Percentiles rank a stretch among this genome's conserved stretches.
These are phyloP conservation scores for Solanum clarkiae DNA, from an alignment of 257 asterid species.

Conservation along the genomic window DNA sequence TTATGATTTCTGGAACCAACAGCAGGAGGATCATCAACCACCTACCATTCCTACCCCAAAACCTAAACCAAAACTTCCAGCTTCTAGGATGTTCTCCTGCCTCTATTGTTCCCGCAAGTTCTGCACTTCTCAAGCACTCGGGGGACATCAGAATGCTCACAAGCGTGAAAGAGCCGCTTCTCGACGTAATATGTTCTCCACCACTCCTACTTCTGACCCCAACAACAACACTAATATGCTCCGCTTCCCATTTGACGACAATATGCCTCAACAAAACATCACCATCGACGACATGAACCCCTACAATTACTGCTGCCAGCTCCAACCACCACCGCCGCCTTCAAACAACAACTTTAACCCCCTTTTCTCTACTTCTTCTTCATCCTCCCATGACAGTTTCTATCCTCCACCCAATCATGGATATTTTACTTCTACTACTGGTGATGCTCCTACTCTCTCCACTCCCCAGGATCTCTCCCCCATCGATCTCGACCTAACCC, in stretches of 20 bases:
- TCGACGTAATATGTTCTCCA: slow-evolving; percentile 5
- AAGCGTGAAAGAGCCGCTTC: slow-evolving; percentile 87
- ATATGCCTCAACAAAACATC: neutral
- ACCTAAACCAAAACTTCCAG: neutral
- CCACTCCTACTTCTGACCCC: neutral
- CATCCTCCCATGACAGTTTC: neutral
- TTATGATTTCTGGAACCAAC: neutral
- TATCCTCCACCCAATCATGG: neutral
- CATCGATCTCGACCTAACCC: neutral
- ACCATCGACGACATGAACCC: neutral
- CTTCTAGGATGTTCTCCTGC: slow-evolving; percentile 53
- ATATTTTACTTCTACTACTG: neutral
- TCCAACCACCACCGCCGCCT: neutral
- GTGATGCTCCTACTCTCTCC: neutral
- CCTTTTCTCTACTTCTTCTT: neutral
- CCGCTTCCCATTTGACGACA: neutral
- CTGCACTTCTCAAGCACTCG: slow-evolving; percentile 84
- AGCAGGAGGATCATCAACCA: neutral
- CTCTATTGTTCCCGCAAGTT: slow-evolving; percentile 79
- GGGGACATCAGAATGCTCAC: slow-evolving; percentile 95
- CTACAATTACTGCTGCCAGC: neutral
- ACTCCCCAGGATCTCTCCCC: neutral
- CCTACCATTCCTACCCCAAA: neutral
- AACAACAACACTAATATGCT: neutral
- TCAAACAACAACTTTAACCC: neutral